These are phyloP conservation scores for Corylus heterophylla DNA, from an alignment of 306 rosid species.

Conservation along the genomic window DNA sequence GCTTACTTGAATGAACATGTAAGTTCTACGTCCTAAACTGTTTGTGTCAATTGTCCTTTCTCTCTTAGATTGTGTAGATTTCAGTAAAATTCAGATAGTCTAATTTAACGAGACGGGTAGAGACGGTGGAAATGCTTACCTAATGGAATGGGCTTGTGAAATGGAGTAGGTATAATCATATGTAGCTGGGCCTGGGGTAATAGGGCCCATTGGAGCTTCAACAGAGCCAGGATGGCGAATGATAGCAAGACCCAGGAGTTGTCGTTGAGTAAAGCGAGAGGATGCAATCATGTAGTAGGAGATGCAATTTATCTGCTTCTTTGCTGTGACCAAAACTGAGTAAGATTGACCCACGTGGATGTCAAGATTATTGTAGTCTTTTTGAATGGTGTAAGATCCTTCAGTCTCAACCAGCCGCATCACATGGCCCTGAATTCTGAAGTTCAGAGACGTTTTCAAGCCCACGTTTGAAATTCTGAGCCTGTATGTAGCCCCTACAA, in stretches of 20 bases:
- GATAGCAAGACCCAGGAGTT: background rate
- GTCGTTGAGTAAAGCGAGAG: background rate
- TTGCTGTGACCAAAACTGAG: slow-evolving; percentile 4
- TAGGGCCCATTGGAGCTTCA: background rate
- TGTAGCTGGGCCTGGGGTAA: slow-evolving; percentile 9
- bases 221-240: slow-evolving; percentile 4
- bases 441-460: slow-evolving; percentile 1
- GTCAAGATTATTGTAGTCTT: slow-evolving; percentile 6
- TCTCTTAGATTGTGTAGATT: too few species aligned
- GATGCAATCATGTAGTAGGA: slow-evolving; percentile 3
- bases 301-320: background rate
- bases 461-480: slow-evolving; percentile 18
- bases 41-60: too few species aligned
- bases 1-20: too few species aligned
- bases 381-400: slow-evolving; percentile 12
- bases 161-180: background rate
- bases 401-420: background rate
- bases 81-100: too few species aligned
- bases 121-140: background rate
- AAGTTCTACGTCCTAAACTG: too few species aligned
- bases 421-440: slow-evolving; percentile 10
- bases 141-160: slow-evolving; percentile 5
- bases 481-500: slow-evolving; percentile 15
- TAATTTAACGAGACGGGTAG: too few species aligned
- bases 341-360: slow-evolving; percentile 8